Conservation (phyloP, 768 basidiomycete genomes). For the Postia placenta region DNA sequence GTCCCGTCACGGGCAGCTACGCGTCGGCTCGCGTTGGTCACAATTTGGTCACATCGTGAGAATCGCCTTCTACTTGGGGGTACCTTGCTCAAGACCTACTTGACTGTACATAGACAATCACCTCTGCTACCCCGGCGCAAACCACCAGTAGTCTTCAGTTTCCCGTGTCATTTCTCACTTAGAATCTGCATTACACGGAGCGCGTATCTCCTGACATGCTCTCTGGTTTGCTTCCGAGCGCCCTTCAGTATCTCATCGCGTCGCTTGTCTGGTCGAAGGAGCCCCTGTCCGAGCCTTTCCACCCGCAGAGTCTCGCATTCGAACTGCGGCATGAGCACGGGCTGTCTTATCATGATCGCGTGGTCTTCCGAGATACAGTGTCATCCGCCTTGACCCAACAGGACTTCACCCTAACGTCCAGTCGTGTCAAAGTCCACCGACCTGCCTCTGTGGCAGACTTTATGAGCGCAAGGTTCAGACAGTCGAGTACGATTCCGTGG, state of each 20-base stretch:
- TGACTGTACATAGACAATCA: too few species aligned
- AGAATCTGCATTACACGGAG: too few species aligned
- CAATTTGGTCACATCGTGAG: too few species aligned
- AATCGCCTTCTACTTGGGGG: too few species aligned
- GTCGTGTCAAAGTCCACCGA: slow-evolving; percentile 33
- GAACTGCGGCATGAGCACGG: slow-evolving; percentile 63
- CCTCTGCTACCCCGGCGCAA: too few species aligned
- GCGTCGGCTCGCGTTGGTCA: too few species aligned
- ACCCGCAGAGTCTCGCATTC: slow-evolving; percentile 38
- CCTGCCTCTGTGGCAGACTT: slow-evolving; percentile 38
- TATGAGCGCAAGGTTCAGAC: slow-evolving; percentile 27
- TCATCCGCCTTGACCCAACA: slow-evolving; percentile 21
- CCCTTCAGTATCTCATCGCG: slow-evolving; percentile 18
- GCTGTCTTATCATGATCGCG: slow-evolving; percentile 43
- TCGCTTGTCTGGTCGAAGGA: slow-evolving; percentile 13
- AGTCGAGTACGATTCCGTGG: slow-evolving; percentile 48
- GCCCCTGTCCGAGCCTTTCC: slow-evolving; percentile 9
- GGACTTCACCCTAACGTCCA: slow-evolving; percentile 37
- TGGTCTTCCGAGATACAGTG: slow-evolving; percentile 52
- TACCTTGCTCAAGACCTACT: too few species aligned
- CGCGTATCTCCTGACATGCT: too few species aligned
- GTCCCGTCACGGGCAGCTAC: too few species aligned
- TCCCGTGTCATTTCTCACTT: too few species aligned
- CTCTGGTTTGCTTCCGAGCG: slow-evolving; percentile 10
- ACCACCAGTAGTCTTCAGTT: too few species aligned